A percentile compares a stretch with the other conserved stretches of the same genome.
These are phyloP conservation scores for Astragalus glycyphyllos DNA, from an alignment of 306 rosid species.

Conservation along the genomic window DNA sequence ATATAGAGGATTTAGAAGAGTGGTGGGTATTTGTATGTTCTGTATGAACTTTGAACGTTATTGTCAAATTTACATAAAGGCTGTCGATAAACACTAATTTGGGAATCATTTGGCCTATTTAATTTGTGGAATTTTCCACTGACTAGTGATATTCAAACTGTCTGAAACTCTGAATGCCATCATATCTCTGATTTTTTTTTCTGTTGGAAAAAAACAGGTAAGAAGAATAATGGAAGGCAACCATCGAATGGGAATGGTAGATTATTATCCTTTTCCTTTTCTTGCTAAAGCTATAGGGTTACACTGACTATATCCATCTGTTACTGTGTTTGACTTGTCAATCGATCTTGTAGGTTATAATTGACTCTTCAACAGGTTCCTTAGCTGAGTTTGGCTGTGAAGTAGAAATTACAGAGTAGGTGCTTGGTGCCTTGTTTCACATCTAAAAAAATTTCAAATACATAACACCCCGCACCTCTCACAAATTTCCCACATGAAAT, in stretches of 20 bases:
- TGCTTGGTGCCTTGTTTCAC: slow-evolving; percentile 45
- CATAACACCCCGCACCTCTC: neutral
- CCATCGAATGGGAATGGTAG: slow-evolving; percentile 99
- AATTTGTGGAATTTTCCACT: slow-evolving; percentile 24
- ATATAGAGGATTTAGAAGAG: slow-evolving; percentile 5
- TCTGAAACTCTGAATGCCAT: slow-evolving; percentile 36
- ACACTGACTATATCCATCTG: slow-evolving; percentile 34
- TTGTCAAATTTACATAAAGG: slow-evolving; percentile 21
- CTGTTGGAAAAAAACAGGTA: slow-evolving; percentile 58
- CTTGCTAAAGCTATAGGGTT: slow-evolving; percentile 38
- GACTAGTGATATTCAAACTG: slow-evolving; percentile 31
- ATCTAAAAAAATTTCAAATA: slow-evolving; percentile 20
- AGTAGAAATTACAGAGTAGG: slow-evolving; percentile 99
- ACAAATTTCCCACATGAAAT: neutral
- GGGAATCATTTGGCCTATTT: slow-evolving; percentile 33
- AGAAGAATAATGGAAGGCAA: slow-evolving; percentile 99
- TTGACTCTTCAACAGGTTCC: slow-evolving; percentile 74
- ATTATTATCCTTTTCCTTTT: slow-evolving; percentile 43
- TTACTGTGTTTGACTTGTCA: slow-evolving; percentile 46
- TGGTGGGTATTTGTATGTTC: slow-evolving; percentile 25
- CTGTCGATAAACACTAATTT: slow-evolving; percentile 6
- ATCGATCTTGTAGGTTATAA: slow-evolving; percentile 66
- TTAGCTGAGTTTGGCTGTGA: slow-evolving; percentile 94
- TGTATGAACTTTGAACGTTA: slow-evolving; percentile 10
- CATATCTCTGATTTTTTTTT: slow-evolving; percentile 30